A percentile compares a stretch with the other conserved stretches of the same genome.
Conservation (phyloP, 768 basidiomycete genomes). For the Amanita jacksonii region DNA sequence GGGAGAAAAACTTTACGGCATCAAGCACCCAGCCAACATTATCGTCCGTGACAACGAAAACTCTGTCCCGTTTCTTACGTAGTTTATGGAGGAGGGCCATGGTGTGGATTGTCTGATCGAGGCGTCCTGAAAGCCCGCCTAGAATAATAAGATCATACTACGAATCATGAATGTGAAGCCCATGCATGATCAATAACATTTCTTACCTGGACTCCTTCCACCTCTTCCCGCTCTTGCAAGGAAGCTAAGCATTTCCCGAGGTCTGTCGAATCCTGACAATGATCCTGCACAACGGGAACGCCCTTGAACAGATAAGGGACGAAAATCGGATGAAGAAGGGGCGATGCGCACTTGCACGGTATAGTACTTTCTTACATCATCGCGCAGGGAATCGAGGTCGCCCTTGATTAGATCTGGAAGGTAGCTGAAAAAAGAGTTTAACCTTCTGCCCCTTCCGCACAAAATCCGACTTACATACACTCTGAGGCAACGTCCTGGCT, state of each 20-base stretch:
- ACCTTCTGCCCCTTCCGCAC: neutral
- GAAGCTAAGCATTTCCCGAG: constrained; percentile 84
- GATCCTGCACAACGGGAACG: constrained; percentile 57
- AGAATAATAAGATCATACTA: constrained; percentile 69
- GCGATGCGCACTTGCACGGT: constrained; percentile 32
- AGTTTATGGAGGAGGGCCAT: constrained; percentile 80
- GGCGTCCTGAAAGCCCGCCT: constrained; percentile 82
- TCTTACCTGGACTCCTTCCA: constrained; percentile 29
- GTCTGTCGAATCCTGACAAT: constrained; percentile 82
- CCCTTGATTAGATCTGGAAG: constrained; percentile 86
- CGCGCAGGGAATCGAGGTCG: constrained; percentile 82
- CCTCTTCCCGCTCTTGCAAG: constrained; percentile 47
- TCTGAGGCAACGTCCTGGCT: constrained; percentile 6
- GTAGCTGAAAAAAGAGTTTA: constrained; percentile 34
- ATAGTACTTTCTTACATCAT: constrained; percentile 69
- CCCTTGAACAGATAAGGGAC: constrained; percentile 33
- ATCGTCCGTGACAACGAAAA: constrained; percentile 83
- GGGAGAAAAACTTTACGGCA: constrained; percentile 34
- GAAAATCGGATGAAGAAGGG: neutral
- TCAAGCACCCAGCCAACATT: constrained; percentile 88
- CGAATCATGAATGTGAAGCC: neutral
- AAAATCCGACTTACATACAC: constrained; percentile 1
- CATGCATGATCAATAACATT: neutral
- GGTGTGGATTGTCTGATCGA: constrained; percentile 92
- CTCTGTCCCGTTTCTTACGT: constrained; percentile 43